Conservation (phyloP, 2,329 filamentous ascomycete genomes). For the Aspergillus melleus region DNA sequence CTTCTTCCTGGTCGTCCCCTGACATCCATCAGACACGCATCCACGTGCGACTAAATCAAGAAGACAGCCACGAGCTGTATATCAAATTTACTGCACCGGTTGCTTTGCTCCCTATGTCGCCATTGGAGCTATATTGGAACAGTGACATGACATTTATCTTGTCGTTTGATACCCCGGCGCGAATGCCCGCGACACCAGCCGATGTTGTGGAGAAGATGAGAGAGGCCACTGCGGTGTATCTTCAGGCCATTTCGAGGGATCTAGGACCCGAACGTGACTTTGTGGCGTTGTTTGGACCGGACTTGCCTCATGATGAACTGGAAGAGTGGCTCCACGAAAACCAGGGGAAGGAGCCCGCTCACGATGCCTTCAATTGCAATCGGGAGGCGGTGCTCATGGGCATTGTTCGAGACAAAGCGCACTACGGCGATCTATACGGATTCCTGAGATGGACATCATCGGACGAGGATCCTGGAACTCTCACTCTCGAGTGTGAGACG, state of each 20-base stretch:
- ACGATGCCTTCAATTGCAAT: constrained; percentile 22
- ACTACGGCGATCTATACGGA: constrained; percentile 24
- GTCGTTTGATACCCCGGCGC: constrained; percentile 16
- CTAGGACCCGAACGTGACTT: constrained; percentile 20
- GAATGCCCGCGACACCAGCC: constrained; percentile 5
- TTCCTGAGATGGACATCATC: constrained; percentile 27
- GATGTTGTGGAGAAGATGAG: constrained; percentile 32
- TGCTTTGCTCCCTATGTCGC: constrained; percentile 15
- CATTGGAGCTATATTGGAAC: constrained; percentile 33
- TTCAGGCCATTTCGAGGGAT: constrained; percentile 23
- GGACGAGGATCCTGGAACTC: background rate
- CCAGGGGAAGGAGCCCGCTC: constrained; percentile 21
- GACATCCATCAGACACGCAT: constrained; percentile 25
- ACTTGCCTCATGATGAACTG: constrained; percentile 17
- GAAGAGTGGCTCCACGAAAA: constrained; percentile 22
- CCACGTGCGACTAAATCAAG: constrained; percentile 16
- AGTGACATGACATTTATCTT: constrained; percentile 21
- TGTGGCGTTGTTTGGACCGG: constrained; percentile 29
- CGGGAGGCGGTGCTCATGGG: constrained; percentile 11
- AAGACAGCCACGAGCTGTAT: constrained; percentile 12
- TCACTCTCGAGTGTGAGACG: constrained; percentile 28
- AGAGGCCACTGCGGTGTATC: constrained; percentile 30
- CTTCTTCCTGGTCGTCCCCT: constrained; percentile 26
- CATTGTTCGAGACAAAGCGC: constrained; percentile 28
- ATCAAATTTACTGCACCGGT: constrained; percentile 25